Conservation (phyloP, 2,329 filamentous ascomycete species). For the Phyllosticta paracitricarpa region DNA sequence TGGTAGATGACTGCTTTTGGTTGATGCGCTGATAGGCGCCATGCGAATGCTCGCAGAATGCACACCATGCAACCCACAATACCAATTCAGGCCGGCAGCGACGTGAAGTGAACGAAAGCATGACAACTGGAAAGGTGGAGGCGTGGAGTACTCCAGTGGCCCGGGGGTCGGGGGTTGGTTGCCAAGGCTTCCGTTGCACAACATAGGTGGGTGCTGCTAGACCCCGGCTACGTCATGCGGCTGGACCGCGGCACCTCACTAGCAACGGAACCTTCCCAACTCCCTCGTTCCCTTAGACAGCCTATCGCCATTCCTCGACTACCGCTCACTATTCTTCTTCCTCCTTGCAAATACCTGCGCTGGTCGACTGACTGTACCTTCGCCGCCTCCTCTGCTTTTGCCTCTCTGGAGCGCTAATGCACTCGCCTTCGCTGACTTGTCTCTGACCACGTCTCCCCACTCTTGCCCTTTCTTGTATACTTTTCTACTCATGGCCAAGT, state of each 20-base stretch:
- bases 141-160: background rate
- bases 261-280: no score
- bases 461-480: background rate
- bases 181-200: background rate
- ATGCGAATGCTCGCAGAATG: background rate
- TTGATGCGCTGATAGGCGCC: background rate
- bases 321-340: background rate
- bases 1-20: background rate
- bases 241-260: background rate
- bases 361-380: background rate
- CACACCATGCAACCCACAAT: background rate
- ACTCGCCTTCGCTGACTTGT: background rate
- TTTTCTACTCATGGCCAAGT: conserved; percentile 1
- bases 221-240: background rate
- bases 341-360: background rate
- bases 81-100: no score
- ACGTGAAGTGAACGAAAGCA: background rate
- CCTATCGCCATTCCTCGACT: background rate
- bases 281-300: background rate
- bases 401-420: background rate
- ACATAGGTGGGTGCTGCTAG: background rate
- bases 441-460: background rate
- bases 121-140: background rate
- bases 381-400: background rate
- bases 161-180: background rate